phyloP scores from a whole-genome alignment of 805 yeast genomes.

The Yamadazyma philogaea region DNA sequence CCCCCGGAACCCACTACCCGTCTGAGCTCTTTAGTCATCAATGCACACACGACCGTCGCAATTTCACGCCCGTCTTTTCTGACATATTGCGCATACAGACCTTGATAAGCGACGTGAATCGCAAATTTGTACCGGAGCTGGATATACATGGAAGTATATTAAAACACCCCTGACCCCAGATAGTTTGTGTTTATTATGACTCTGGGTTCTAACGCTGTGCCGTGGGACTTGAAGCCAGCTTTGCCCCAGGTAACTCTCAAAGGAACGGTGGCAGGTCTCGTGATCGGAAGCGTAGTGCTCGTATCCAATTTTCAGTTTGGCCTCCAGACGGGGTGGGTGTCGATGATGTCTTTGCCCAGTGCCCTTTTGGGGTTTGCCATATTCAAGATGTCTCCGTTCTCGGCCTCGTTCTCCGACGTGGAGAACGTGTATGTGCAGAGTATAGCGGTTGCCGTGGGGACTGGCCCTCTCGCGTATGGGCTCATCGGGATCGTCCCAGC shows the following conservation, averaged over 20 bases:
- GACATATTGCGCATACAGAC: constrained; percentile 3
- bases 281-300: constrained; percentile 83
- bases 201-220: background rate
- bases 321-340: constrained; percentile 97
- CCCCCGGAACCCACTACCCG: background rate
- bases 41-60: constrained; percentile 6
- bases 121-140: background rate
- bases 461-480: constrained; percentile 95
- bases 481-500: constrained; percentile 96
- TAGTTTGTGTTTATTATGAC: background rate
- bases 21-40: background rate
- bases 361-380: constrained; percentile 84
- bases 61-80: constrained; percentile 3
- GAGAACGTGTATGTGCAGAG: constrained; percentile 92
- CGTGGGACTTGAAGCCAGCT: constrained; percentile 48
- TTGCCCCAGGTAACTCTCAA: constrained; percentile 69
- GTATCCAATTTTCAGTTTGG: constrained; percentile 95
- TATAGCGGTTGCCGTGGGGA: constrained; percentile 94
- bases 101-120: background rate
- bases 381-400: constrained; percentile 60
- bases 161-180: background rate
- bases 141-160: background rate
- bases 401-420: constrained; percentile 60
- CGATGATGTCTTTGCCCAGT: constrained; percentile 97
- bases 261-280: constrained; percentile 70